Base-by-base conservation (phyloP, 768 basidiomycete genomes). In the Tephrocybe sp. region DNA sequence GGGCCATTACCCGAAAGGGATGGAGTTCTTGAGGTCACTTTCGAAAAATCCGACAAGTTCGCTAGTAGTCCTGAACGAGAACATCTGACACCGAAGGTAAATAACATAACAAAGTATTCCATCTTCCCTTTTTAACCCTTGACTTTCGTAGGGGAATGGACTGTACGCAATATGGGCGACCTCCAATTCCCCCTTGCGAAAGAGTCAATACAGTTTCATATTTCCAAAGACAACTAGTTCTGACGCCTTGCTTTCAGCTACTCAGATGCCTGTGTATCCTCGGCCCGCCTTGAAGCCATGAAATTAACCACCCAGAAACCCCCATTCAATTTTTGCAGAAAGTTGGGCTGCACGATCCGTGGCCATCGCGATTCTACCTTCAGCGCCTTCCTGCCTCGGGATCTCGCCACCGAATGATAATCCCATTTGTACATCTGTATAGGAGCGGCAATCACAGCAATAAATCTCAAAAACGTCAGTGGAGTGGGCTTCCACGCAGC, bases 21-120 rank as follows among this genome's bases (percentile, higher is more conserved):
- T 68, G 66, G 65, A 51, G 54, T 18, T 66, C 53, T 66, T 5
- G 35, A 56, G 35, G 58, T 54, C 4, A 60, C 58, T 32, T 64
- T 62, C 45, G 52, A 43, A 22, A 62, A 58, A 40, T 57, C 60
- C n/a, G 65, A 63, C 51, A 49, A n/a, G 9, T 47, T 31, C 18
- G 27, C 50, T 5, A 45, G 47, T 18, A 13, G 25, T 12, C 32
- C 31, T 13, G 40, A 35, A 24, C 35, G 42, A 21, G 40, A 43
- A 15, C 34, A 39, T 22, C 40, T 37, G 48, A 50, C 19, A 28
- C 34, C 3, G 22, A 51, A 11, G 52, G 52, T 49, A 9, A 22
- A 25, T 25, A 12, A 6, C 43, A 16, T 28, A 1, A 5, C 2
- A 8, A 9, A 18, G 4, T 19, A n/a, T n/a, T n/a, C n/a, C n/a